Conservation (phyloP, 2,329 filamentous ascomycete genomes). For the Colletotrichum sp. region DNA sequence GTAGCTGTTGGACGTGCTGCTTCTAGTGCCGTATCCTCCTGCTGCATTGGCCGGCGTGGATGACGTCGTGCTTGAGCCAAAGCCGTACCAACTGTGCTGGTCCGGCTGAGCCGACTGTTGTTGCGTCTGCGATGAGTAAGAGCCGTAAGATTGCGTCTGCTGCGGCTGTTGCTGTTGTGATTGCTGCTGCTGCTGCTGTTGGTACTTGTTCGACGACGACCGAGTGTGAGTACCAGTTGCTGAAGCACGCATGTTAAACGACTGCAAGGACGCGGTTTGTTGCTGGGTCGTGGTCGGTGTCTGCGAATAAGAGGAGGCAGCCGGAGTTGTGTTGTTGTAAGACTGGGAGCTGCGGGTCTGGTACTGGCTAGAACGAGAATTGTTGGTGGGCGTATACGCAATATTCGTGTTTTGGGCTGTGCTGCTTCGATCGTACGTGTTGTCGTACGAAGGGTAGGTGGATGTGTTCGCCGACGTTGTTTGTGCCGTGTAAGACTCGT, state of each 20-base stretch:
- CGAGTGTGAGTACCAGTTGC: background rate
- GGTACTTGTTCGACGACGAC: background rate
- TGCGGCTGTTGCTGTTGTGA: slow-evolving; percentile 5
- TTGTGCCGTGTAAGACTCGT: slow-evolving; percentile 21
- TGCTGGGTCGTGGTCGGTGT: slow-evolving; percentile 26
- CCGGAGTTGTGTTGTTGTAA: background rate
- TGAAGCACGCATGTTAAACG: slow-evolving; percentile 25
- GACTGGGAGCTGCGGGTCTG: background rate
- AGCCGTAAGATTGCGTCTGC: background rate
- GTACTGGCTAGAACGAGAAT: slow-evolving; percentile 23
- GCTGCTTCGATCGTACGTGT: slow-evolving; percentile 32
- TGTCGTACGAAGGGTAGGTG: slow-evolving; percentile 25
- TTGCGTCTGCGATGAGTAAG: slow-evolving; percentile 1
- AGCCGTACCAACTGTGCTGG: slow-evolving; percentile 17
- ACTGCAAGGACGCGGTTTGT: slow-evolving; percentile 27
- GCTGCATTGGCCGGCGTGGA: background rate
- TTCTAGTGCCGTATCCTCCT: background rate
- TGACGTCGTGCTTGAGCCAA: background rate
- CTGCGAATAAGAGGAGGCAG: background rate
- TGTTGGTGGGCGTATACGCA: slow-evolving; percentile 13
- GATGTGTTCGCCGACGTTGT: slow-evolving; percentile 9
- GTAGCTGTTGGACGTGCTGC: background rate
- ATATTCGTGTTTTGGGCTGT: slow-evolving; percentile 22
- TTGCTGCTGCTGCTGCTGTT: background rate
- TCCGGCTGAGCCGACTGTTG: slow-evolving; percentile 4